These are phyloP conservation scores for Aspergillus sp. DNA, from an alignment of 2,329 filamentous ascomycete genomes.

Conservation along the genomic window DNA sequence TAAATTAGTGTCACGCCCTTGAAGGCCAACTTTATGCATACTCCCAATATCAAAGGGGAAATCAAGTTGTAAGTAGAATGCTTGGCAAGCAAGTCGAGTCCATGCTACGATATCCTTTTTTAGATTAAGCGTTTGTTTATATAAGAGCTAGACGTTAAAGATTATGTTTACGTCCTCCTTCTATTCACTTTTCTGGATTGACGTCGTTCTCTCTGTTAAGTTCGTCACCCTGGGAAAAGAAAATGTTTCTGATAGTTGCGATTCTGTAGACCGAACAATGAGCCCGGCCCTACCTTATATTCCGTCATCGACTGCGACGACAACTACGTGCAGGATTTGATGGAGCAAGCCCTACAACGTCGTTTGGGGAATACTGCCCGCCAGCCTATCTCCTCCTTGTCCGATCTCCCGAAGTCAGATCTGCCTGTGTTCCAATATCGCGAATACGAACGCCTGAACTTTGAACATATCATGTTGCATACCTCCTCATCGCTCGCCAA, in stretches of 20 bases:
- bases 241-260: slow-evolving; percentile 25
- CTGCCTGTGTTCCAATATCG: slow-evolving; percentile 65
- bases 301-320: slow-evolving; percentile 80
- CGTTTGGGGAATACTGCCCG: slow-evolving; percentile 50
- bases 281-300: slow-evolving; percentile 47
- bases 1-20: slow-evolving; percentile 69
- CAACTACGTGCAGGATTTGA: slow-evolving; percentile 77
- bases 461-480: slow-evolving; percentile 61
- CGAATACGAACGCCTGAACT: slow-evolving; percentile 81
- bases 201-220: slow-evolving; percentile 6
- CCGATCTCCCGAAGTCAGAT: slow-evolving; percentile 40
- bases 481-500: slow-evolving; percentile 62
- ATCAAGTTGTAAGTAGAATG: slow-evolving; percentile 68
- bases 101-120: slow-evolving; percentile 10
- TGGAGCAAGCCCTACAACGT: slow-evolving; percentile 61
- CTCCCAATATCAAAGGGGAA: slow-evolving; percentile 57
- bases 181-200: slow-evolving; percentile 5
- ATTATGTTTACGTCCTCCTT: slow-evolving; percentile 7
- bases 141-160: slow-evolving; percentile 2
- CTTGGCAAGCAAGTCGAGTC: slow-evolving; percentile 14
- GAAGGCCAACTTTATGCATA: slow-evolving; percentile 86
- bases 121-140: not conserved
- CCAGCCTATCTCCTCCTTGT: slow-evolving; percentile 47
- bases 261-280: slow-evolving; percentile 28
- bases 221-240: slow-evolving; percentile 6